Conservation (phyloP, 805 yeast species). For the Wickerhamomyces subpelliculosus region DNA sequence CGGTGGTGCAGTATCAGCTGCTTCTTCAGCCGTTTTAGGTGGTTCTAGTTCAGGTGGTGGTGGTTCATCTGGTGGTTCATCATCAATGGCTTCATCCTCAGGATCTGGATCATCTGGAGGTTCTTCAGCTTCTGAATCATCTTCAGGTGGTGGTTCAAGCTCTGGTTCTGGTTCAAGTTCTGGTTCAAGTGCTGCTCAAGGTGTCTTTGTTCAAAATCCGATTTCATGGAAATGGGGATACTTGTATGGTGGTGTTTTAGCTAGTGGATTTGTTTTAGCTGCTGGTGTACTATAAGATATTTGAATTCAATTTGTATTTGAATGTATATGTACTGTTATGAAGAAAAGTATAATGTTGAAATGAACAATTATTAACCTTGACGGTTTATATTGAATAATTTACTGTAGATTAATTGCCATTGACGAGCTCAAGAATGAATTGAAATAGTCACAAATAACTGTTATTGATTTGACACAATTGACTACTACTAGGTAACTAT, state of each 20-base stretch:
- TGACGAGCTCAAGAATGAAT: too few species aligned
- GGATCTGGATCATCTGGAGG: slow-evolving; percentile 3
- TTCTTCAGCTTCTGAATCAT: background rate
- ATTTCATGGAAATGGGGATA: slow-evolving; percentile 28
- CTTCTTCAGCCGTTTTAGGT: slow-evolving; percentile 6
- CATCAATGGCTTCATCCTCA: slow-evolving; percentile 5
- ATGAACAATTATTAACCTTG: too few species aligned
- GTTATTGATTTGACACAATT: too few species aligned
- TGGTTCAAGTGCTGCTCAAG: slow-evolving; percentile 4
- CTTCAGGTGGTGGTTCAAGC: slow-evolving; percentile 1
- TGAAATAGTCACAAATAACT: too few species aligned
- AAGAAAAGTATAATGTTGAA: too few species aligned
- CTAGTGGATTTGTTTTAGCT: slow-evolving; percentile 26
- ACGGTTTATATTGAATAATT: too few species aligned
- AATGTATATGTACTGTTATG: too few species aligned
- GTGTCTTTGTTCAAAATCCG: slow-evolving; percentile 26
- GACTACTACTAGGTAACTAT: too few species aligned
- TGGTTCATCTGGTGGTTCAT: slow-evolving; percentile 7
- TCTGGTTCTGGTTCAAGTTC: slow-evolving; percentile 12
- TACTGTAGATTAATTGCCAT: too few species aligned
- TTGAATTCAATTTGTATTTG: too few species aligned
- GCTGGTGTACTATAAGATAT: slow-evolving; percentile 11
- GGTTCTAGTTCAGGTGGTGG: slow-evolving; percentile 9
- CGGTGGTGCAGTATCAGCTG: slow-evolving; percentile 8
- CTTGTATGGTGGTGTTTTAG: slow-evolving; percentile 23